These are phyloP conservation scores for Huntiella moniliformis DNA, from an alignment of 2,329 filamentous ascomycete species.

Conservation along the genomic window DNA sequence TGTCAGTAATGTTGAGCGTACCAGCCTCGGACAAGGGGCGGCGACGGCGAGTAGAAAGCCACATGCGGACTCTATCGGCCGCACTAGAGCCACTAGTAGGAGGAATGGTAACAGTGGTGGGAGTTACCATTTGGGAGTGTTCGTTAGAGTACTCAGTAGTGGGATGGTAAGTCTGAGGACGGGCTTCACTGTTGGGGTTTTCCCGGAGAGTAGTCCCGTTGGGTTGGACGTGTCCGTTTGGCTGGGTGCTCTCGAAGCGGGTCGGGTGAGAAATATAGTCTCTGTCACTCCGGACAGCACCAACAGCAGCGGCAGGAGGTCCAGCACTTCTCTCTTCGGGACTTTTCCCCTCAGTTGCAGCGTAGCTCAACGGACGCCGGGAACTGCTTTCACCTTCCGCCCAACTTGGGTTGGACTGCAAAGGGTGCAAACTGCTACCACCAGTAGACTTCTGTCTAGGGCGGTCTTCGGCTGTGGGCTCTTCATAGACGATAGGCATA, in stretches of 20 bases:
- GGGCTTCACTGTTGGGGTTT: no score
- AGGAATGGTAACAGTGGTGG: conserved; percentile 1
- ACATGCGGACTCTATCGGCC: conserved; percentile 7
- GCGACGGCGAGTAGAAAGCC: conserved; percentile 6
- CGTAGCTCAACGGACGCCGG: neutral
- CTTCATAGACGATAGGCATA: neutral
- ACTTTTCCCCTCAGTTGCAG: neutral
- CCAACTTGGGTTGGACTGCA: conserved; percentile 8
- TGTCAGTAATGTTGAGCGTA: conserved; percentile 7
- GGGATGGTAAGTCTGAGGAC: no score
- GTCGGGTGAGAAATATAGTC: neutral
- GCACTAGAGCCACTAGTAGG: conserved; percentile 3
- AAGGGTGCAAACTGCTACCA: neutral
- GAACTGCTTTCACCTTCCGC: neutral
- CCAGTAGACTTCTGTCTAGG: no score
- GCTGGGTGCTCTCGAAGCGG: neutral
- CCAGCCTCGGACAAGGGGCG: conserved; percentile 7
- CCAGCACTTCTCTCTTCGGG: neutral
- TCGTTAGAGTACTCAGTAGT: no score
- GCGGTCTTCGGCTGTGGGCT: neutral
- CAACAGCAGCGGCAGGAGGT: neutral
- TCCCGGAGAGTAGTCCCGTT: no score
- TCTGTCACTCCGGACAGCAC: neutral
- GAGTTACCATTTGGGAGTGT: no score
- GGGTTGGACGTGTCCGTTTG: neutral